Percentiles rank a stretch among this genome's conserved stretches.
Evolutionary conservation across 2,329 filamentous ascomycete genomes (phyloP).

Genomic region (Epichloe aotearoae): DNA sequence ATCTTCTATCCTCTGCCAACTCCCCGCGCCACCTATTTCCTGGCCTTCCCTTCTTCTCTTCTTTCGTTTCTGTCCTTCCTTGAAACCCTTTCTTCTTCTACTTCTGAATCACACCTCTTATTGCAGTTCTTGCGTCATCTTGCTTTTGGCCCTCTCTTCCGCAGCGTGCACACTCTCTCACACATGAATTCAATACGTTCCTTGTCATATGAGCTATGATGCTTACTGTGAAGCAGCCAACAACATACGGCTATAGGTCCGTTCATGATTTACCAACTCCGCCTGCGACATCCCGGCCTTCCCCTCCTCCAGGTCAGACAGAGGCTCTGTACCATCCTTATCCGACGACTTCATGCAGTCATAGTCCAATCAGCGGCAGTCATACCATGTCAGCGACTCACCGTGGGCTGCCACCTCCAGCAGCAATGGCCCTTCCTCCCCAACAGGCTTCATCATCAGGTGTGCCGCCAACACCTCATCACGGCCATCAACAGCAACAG

Average conservation of each 20-base stretch:
- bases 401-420: slow-evolving; percentile 55
- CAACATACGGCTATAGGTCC: slow-evolving; percentile 45
- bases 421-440: slow-evolving; percentile 47
- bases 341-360: slow-evolving; percentile 26
- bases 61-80: not conserved
- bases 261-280: slow-evolving; percentile 50
- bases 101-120: not conserved
- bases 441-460: slow-evolving; percentile 23
- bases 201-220: slow-evolving; percentile 31
- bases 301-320: slow-evolving; percentile 38
- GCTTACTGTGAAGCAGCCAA: slow-evolving; percentile 49
- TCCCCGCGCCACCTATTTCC: not conserved
- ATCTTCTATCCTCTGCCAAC: not conserved
- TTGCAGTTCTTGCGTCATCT: not conserved
- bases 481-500: slow-evolving; percentile 11
- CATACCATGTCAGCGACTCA: slow-evolving; percentile 57
- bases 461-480: slow-evolving; percentile 15
- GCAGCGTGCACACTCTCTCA: not conserved
- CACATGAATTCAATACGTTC: slow-evolving; percentile 15
- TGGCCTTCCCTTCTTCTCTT: not conserved
- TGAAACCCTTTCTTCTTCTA: not conserved
- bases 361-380: slow-evolving; percentile 28
- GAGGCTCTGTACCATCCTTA: slow-evolving; percentile 30
- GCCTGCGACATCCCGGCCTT: slow-evolving; percentile 40
- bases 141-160: not conserved